Conservation (phyloP, 2,329 filamentous ascomycete species). For the Cladophialophora exuberans region DNA sequence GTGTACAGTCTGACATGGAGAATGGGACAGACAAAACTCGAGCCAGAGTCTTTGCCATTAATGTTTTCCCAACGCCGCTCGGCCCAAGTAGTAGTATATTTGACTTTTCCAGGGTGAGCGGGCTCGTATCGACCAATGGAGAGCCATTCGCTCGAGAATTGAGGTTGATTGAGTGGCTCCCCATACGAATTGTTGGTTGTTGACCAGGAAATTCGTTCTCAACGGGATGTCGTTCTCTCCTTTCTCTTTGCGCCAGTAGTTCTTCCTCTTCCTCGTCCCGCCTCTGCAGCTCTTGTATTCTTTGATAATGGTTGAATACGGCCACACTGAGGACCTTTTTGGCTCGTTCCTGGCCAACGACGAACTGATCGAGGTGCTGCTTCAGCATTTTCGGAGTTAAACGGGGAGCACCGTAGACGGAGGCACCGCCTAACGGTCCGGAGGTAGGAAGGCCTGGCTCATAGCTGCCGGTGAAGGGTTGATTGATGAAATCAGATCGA, state of each 20-base stretch:
- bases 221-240: constrained; percentile 73
- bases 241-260: constrained; percentile 69
- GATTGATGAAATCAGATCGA: constrained; percentile 65
- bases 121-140: constrained; percentile 57
- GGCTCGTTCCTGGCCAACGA: constrained; percentile 91
- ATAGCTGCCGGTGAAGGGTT: constrained; percentile 66
- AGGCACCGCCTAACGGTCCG: constrained; percentile 65
- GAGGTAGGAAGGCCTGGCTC: constrained; percentile 64
- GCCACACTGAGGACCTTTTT: constrained; percentile 90
- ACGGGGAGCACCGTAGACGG: constrained; percentile 59
- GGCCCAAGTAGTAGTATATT: constrained; percentile 90
- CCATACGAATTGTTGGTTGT: constrained; percentile 53
- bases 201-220: constrained; percentile 74
- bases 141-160: constrained; percentile 36
- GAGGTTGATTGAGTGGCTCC: constrained; percentile 35
- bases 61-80: constrained; percentile 93
- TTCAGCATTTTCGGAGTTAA: constrained; percentile 73
- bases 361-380: constrained; percentile 90
- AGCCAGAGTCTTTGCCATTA: constrained; percentile 87
- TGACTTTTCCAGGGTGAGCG: constrained; percentile 87
- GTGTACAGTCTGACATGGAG: constrained; percentile 92
- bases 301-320: constrained; percentile 96
- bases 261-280: constrained; percentile 80
- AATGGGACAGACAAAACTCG: constrained; percentile 94
- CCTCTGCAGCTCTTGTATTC: constrained; percentile 74